Percentiles rank a stretch among this genome's conserved stretches.
These are phyloP conservation scores for Corchorus capsularis DNA, from an alignment of 345 rosid species.

Conservation along the genomic window DNA sequence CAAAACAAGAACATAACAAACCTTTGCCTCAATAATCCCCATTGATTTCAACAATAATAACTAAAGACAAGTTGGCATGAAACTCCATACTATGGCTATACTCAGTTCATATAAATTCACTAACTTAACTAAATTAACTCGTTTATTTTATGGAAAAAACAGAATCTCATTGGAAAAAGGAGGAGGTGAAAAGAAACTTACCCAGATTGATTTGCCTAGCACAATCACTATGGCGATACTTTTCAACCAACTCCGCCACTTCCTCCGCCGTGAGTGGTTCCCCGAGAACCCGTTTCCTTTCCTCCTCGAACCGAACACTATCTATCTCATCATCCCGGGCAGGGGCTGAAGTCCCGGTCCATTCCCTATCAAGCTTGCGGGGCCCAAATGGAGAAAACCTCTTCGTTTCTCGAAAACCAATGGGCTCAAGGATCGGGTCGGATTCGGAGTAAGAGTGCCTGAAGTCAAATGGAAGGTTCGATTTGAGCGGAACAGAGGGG, in stretches of 20 bases:
- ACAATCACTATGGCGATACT: conserved; percentile 81
- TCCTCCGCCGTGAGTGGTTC: conserved; percentile 69
- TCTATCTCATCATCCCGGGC: conserved; percentile 35
- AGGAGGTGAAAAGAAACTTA: conserved; percentile 16
- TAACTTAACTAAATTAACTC: neutral
- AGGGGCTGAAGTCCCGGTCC: conserved; percentile 82
- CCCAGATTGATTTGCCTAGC: conserved; percentile 84
- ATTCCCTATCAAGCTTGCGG: conserved; percentile 70
- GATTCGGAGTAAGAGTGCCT: conserved; percentile 80
- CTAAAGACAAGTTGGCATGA: neutral
- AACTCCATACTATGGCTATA: neutral
- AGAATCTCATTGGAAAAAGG: too few species aligned
- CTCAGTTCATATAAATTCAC: neutral
- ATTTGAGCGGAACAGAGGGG: conserved; percentile 29
- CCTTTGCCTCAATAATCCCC: neutral
- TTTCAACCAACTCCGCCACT: conserved; percentile 71
- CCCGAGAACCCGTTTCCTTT: conserved; percentile 54
- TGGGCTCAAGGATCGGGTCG: conserved; percentile 53
- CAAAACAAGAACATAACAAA: neutral
- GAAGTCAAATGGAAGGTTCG: conserved; percentile 85
- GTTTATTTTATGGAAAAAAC: neutral
- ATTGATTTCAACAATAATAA: neutral
- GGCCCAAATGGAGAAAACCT: conserved; percentile 94
- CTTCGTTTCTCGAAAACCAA: conserved; percentile 84
- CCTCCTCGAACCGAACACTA: conserved; percentile 42